Percentiles rank a stretch among this genome's conserved stretches.
These are phyloP conservation scores for Lipomyces orientalis DNA, from an alignment of 805 yeast species.

Conservation along the genomic window DNA sequence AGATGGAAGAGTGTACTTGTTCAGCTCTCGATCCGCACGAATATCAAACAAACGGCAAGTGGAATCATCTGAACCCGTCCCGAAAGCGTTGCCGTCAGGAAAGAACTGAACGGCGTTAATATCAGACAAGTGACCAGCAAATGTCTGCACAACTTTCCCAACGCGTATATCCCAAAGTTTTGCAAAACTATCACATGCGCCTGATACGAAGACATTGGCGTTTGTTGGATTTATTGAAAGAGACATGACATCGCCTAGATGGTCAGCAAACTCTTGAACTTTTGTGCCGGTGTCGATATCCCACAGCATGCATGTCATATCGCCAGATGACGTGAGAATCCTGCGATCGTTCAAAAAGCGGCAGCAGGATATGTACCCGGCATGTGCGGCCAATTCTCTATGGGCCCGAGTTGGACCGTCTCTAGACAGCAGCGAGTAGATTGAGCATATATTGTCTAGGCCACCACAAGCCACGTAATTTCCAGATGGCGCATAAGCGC, in stretches of 20 bases:
- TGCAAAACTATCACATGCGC: constrained; percentile 73
- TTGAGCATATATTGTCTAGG: constrained; percentile 75
- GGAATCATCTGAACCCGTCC: constrained; percentile 82
- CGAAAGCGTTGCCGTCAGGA: constrained; percentile 73
- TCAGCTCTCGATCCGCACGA: constrained; percentile 74
- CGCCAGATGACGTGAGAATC: constrained; percentile 78
- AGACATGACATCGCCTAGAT: constrained; percentile 55
- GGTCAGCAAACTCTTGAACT: constrained; percentile 46
- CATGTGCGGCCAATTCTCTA: constrained; percentile 59
- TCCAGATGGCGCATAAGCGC: constrained; percentile 74
- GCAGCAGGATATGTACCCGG: constrained; percentile 78
- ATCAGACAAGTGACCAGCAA: constrained; percentile 66
- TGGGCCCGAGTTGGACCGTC: constrained; percentile 30
- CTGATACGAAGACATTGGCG: constrained; percentile 65
- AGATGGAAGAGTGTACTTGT: constrained; percentile 48
- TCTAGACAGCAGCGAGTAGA: constrained; percentile 54
- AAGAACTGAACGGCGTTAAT: constrained; percentile 66
- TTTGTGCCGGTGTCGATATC: constrained; percentile 67
- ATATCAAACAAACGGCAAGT: constrained; percentile 71
- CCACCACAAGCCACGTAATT: constrained; percentile 80
- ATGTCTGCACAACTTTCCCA: constrained; percentile 45
- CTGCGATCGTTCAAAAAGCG: constrained; percentile 64
- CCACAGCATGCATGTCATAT: constrained; percentile 80
- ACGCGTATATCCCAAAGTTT: constrained; percentile 80
- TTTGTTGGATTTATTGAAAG: constrained; percentile 69